A percentile compares a stretch with the other conserved stretches of the same genome.
phyloP scores from a whole-genome alignment of 2,329 filamentous ascomycete species.

The Exserohilum rostratum region DNA sequence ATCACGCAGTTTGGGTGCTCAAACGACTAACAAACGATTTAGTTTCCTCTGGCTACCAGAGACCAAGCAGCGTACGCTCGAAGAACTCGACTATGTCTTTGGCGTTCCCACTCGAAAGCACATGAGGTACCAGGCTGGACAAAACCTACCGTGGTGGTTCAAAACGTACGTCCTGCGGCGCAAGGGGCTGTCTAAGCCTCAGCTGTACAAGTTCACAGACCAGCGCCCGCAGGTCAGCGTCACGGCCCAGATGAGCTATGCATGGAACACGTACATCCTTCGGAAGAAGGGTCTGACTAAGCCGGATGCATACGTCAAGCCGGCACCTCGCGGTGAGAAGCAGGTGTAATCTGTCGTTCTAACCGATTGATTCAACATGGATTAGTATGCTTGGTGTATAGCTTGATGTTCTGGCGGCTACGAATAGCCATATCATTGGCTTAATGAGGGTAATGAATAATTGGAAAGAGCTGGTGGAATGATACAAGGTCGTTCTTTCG shows the following conservation, averaged over 20 bases:
- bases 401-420: neutral
- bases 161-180: slow-evolving; percentile 52
- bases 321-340: slow-evolving; percentile 25
- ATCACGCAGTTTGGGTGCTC: neutral
- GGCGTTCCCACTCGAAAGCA: slow-evolving; percentile 52
- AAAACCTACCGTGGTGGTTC: slow-evolving; percentile 54
- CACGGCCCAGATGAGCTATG: slow-evolving; percentile 27
- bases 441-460: neutral
- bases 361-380: neutral
- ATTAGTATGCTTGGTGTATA: neutral
- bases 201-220: slow-evolving; percentile 49
- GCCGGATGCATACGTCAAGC: slow-evolving; percentile 21
- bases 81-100: slow-evolving; percentile 60
- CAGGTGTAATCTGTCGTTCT: slow-evolving; percentile 12
- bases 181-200: slow-evolving; percentile 44
- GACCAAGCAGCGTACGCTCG: slow-evolving; percentile 56
- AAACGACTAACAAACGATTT: neutral
- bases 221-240: slow-evolving; percentile 20
- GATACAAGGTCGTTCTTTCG: neutral
- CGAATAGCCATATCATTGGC: neutral
- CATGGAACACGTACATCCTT: slow-evolving; percentile 26
- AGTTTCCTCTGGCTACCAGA: slow-evolving; percentile 61
- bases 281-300: slow-evolving; percentile 25
- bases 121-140: slow-evolving; percentile 41
- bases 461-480: neutral